phyloP scores from a whole-genome alignment of 2,329 filamentous ascomycete species.

The Ophioceras dolichostomum region DNA sequence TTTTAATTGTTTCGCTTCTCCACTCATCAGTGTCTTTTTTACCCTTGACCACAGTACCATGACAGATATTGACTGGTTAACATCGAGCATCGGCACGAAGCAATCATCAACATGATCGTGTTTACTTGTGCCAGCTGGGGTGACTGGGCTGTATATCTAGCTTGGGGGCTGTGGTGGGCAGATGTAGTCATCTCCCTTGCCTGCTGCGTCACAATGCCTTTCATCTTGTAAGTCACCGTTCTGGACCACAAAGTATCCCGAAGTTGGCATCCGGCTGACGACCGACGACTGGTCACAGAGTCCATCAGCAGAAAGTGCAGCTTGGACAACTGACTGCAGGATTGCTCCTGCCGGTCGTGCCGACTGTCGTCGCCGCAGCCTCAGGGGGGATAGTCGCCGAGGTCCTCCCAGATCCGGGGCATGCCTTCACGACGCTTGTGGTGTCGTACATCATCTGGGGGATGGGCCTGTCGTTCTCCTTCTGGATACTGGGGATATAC shows the following conservation, averaged over 20 bases:
- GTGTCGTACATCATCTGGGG: conserved; percentile 58
- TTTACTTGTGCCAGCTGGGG: conserved; percentile 50
- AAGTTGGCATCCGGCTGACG: neutral
- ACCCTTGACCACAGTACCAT: no score
- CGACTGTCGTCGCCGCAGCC: conserved; percentile 49
- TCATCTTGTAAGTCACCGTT: conserved; percentile 31
- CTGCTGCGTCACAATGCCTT: conserved; percentile 34
- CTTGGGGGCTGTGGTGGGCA: conserved; percentile 41
- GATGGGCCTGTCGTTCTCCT: conserved; percentile 43
- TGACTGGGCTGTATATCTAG: conserved; percentile 30
- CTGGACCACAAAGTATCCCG: no score
- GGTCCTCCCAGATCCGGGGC: conserved; percentile 38
- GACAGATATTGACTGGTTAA: no score
- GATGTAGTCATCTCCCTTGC: conserved; percentile 31
- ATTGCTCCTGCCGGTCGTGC: conserved; percentile 49
- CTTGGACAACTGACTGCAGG: conserved; percentile 42
- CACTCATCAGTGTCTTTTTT: no score
- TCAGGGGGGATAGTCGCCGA: conserved; percentile 52
- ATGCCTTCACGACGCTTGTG: conserved; percentile 50
- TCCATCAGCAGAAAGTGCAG: conserved; percentile 10
- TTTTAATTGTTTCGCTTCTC: no score
- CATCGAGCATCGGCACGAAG: no score
- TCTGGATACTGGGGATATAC: conserved; percentile 54
- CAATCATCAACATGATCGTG: conserved; percentile 47
- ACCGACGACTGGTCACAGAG: conserved; percentile 4